Base-by-base conservation (phyloP, 2,329 filamentous ascomycete genomes). In the Cryphonectria nitschkei region DNA sequence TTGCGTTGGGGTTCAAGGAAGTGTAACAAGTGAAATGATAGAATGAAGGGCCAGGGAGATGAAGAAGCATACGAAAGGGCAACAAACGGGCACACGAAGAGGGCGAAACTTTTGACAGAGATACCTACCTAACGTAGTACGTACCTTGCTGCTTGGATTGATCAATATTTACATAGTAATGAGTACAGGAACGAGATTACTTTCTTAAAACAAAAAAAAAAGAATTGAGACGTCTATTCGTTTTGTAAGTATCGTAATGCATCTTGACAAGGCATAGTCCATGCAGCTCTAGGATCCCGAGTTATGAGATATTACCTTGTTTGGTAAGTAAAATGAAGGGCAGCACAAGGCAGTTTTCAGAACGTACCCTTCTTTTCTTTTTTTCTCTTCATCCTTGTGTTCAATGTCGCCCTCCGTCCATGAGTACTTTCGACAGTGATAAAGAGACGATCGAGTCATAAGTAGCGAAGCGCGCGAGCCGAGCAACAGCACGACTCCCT, bases 91-190 rank as follows among this genome's bases (percentile, higher is more conserved):
- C 43, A 63, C 34, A 50, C 46, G 46, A 54, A 56, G 67, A 39
- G 67, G 56, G 56, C 56, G 66, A 68, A 67, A 43, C 13, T 43
- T 43, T 13, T 29, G 65, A 32, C 37, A 62, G 66, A 68, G 66
- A 68, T 63, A 68, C 66, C 66, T 68, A 67, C 58, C 34, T 32
- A 34, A 58, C 54, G 54, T 58, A 58, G 54, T 61, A 61, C 58
- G 58, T 61, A 61, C 58, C 58, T 61, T 61, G 58, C 26, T 67
- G 56, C 37, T 67, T 66, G 64, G 32, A 54, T 65, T 67, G 60
- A 46, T 32, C 50, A 58, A 39, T 50, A 50, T 50, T 19, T 19
- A 32, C 54, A 32, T 58, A 58, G 29, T 58, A 67, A 67, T 67
- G 65, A 37, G 41, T 14, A 26, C 8, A 34, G n/a, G 39, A 58